Percentiles rank a stretch among this genome's conserved stretches.
These are phyloP conservation scores for Chrysosporium queenslandicum DNA, from an alignment of 2,329 filamentous ascomycete species.

Conservation along the genomic window DNA sequence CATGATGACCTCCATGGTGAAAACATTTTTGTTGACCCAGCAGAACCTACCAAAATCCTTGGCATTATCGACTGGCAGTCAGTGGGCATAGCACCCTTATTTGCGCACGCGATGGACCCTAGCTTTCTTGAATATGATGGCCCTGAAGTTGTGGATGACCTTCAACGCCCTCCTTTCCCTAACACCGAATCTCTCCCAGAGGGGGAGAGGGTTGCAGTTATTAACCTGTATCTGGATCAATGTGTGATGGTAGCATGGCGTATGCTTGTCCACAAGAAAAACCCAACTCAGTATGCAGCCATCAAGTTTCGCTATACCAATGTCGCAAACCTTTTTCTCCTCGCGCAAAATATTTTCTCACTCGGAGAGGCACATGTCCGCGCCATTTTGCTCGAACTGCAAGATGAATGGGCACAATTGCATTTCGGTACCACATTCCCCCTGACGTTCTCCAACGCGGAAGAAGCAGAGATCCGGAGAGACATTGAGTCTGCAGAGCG, in stretches of 20 bases:
- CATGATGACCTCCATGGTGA: constrained; percentile 34
- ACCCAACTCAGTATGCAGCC: constrained; percentile 9
- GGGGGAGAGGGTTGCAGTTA: background rate
- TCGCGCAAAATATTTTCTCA: constrained; percentile 1
- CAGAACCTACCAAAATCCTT: constrained; percentile 12
- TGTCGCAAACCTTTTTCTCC: background rate
- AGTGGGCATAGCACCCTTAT: constrained; percentile 17
- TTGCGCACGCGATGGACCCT: constrained; percentile 18
- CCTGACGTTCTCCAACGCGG: constrained; percentile 4
- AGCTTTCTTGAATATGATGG: constrained; percentile 21
- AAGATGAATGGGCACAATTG: no score
- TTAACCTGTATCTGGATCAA: constrained; percentile 3
- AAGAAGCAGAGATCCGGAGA: constrained; percentile 4
- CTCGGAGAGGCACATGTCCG: constrained; percentile 4
- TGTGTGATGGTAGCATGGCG: constrained; percentile 15
- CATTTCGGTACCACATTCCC: no score
- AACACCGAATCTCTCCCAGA: background rate
- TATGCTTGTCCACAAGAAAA: constrained; percentile 11
- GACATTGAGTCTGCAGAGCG: constrained; percentile 2
- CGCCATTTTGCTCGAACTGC: no score
- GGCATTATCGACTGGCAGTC: constrained; percentile 26
- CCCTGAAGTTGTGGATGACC: constrained; percentile 8
- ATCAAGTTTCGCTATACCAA: constrained; percentile 6
- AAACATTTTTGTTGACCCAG: constrained; percentile 32
- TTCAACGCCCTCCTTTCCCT: background rate